Evolutionary conservation across 768 basidiomycete genomes (phyloP), one percentile per base, ranked within the genome.

Genomic region (Asterophora lycoperdoides): DNA sequence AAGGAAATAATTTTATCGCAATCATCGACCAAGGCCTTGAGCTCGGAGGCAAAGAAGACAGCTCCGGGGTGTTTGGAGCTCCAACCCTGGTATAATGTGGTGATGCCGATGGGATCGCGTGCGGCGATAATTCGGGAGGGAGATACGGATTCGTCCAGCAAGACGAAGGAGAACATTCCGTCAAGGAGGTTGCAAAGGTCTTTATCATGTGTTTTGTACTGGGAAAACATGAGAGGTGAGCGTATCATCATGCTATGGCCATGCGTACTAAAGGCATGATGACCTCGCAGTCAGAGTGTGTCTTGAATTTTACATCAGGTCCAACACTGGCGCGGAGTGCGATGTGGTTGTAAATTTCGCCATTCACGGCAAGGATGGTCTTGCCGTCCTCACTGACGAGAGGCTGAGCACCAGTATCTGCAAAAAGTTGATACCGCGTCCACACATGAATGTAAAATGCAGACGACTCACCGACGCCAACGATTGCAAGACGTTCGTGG

Each of bases 1-100:
- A 99, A 99, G 5, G 94, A 79, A 54, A 93, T 84, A 59, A 99
- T 86, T 56, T 87, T 81, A 69, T 97, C 95, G 66, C 96, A 98
- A 56, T 98, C 92, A 54, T 92, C 85, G 54, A 78, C 67, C 53
- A 99, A 75, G 3, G 90, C 82, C 64, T 99, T 99, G 62, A 99
- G 83, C 69, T 99, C 96, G 2, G 94, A 97, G 3, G 96, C 83
- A 64, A 99, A 99, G 71, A 82, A 98, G 44, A 89, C 80, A 32
- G 80, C 81, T 34, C 86, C 89, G 5, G 95, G 94, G 23, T 77
- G 73, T 35, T 80, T 78, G 1, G 92, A 92, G 68, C 75, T 83
- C 89, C 89, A 93, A 35, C 96, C 96, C 71, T 95, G 93, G 69
- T 98, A 99, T 8, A 99, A 76, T n/a, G 96, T 97, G 43, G 96